A percentile compares a stretch with the other conserved stretches of the same genome.
Evolutionary conservation across 2,329 filamentous ascomycete species (phyloP).

Genomic region (Ceratocystis variospora): DNA sequence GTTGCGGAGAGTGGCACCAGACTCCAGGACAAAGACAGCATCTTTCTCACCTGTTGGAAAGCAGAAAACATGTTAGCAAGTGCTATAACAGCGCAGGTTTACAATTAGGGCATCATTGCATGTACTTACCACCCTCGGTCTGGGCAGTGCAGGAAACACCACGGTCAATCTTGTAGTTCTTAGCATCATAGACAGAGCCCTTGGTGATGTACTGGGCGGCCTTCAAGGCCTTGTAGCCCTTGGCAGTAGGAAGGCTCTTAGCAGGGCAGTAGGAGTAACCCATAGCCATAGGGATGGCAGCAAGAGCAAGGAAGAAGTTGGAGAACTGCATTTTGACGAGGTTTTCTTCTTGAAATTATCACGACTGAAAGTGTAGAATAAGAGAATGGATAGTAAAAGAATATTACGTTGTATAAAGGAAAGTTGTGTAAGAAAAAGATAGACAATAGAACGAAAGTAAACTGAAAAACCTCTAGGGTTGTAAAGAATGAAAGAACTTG

Average conservation of each 20-base stretch:
- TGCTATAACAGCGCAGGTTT: not conserved
- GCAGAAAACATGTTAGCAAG: not conserved
- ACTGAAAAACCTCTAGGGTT: constrained; percentile 8
- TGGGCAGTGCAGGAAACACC: constrained; percentile 24
- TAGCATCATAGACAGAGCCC: constrained; percentile 24
- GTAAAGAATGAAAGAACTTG: constrained; percentile 1
- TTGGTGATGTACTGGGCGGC: not conserved
- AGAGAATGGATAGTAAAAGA: not conserved
- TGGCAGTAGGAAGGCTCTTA: not conserved
- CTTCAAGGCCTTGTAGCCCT: constrained; percentile 5
- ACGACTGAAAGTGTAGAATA: not conserved
- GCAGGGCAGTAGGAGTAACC: constrained; percentile 19
- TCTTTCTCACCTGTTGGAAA: constrained; percentile 28
- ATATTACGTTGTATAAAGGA: constrained; percentile 1
- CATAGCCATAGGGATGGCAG: constrained; percentile 4
- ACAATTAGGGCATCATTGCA: too few species aligned
- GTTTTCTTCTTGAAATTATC: not conserved
- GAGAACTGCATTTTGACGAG: constrained; percentile 8
- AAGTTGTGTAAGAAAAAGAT: not conserved
- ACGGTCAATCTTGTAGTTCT: constrained; percentile 24
- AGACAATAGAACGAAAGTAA: constrained; percentile 8
- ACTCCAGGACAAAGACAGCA: constrained; percentile 31
- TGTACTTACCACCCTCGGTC: constrained; percentile 22
- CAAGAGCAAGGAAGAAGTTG: constrained; percentile 2
- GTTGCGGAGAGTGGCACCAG: constrained; percentile 33